phyloP scores from a whole-genome alignment of 495 filamentous ascomycete species.

The Lasiosphaeriaceae sp. region DNA sequence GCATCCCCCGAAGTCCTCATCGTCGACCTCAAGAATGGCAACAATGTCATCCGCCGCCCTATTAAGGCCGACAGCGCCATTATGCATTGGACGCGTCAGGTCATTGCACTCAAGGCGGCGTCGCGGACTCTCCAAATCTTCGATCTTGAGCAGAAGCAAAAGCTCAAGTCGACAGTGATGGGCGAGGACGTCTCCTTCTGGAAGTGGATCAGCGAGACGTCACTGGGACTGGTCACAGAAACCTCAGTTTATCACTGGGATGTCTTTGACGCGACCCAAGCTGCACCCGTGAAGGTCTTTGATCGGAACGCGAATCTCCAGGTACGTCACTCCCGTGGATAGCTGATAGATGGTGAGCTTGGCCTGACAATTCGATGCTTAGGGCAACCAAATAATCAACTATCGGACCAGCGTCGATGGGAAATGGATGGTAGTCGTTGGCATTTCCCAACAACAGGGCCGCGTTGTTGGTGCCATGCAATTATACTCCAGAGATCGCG shows the following conservation, averaged over 20 bases:
- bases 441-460: slow-evolving; percentile 88
- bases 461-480: slow-evolving; percentile 96
- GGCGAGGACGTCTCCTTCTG: slow-evolving; percentile 96
- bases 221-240: slow-evolving; percentile 85
- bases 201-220: slow-evolving; percentile 94
- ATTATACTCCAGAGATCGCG: slow-evolving; percentile 89
- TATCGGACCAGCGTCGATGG: slow-evolving; percentile 94
- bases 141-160: slow-evolving; percentile 81
- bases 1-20: slow-evolving; percentile 92
- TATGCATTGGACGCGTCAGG: slow-evolving; percentile 95
- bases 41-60: slow-evolving; percentile 85
- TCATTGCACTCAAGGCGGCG: slow-evolving; percentile 94
- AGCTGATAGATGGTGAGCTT: neutral
- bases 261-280: slow-evolving; percentile 75
- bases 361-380: slow-evolving; percentile 8
- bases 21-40: slow-evolving; percentile 89
- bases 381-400: slow-evolving; percentile 99
- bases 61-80: slow-evolving; percentile 99
- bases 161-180: slow-evolving; percentile 93
- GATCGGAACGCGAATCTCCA: slow-evolving; percentile 84
- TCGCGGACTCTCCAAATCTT: slow-evolving; percentile 95
- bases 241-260: slow-evolving; percentile 95
- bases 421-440: slow-evolving; percentile 97
- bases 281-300: slow-evolving; percentile 81
- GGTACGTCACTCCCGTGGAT: slow-evolving; percentile 47